Evolutionary conservation across 352 stramenopile species (phyloP).

Genomic region (Globisporangium iwayamae): DNA sequence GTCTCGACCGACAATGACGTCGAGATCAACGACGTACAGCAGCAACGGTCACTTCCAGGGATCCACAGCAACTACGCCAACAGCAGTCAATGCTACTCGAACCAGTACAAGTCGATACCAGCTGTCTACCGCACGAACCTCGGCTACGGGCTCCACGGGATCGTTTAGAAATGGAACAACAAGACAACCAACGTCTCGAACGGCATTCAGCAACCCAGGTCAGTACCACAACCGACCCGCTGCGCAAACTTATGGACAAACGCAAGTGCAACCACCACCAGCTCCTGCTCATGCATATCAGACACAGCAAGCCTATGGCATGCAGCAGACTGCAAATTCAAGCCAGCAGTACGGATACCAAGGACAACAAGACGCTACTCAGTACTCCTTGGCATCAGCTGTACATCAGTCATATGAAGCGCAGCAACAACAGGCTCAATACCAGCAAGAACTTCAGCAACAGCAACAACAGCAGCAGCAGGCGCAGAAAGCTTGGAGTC

Average conservation of each 20-base stretch:
- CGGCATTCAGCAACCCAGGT: background rate
- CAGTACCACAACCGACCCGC: constrained; percentile 4
- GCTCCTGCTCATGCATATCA: constrained; percentile 23
- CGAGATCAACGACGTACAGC: background rate
- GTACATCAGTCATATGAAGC: background rate
- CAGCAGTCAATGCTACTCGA: constrained; percentile 1
- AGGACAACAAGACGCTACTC: background rate
- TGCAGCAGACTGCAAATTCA: background rate
- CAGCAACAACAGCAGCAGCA: constrained; percentile 18
- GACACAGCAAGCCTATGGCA: constrained; percentile 34
- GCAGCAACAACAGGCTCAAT: constrained; percentile 11
- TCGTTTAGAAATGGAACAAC: background rate
- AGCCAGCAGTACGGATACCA: constrained; percentile 5
- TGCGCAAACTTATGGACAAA: background rate
- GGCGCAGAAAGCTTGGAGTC: constrained; percentile 60
- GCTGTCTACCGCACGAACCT: background rate
- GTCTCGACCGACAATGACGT: background rate
- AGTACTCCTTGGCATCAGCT: background rate
- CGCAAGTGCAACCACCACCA: constrained; percentile 15
- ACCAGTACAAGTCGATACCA: background rate
- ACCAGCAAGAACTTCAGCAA: constrained; percentile 21
- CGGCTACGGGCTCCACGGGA: background rate
- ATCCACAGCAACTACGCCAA: background rate
- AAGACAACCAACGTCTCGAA: constrained; percentile 2
- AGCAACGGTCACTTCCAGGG: constrained; percentile 3